These are phyloP conservation scores for Salix arbutifolia DNA, from an alignment of 345 rosid species.

Conservation along the genomic window DNA sequence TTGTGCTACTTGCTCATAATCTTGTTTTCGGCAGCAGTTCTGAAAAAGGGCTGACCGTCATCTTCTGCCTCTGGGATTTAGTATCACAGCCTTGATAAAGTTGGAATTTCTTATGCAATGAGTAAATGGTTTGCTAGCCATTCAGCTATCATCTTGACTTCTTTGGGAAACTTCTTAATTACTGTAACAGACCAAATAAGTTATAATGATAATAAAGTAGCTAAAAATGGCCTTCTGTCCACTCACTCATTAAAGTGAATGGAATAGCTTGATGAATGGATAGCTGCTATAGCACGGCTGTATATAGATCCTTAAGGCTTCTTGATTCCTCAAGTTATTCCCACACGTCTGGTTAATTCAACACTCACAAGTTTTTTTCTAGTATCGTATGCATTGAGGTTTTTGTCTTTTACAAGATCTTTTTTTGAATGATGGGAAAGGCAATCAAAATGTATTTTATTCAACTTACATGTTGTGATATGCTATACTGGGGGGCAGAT, in stretches of 20 bases:
- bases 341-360: background rate
- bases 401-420: background rate
- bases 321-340: background rate
- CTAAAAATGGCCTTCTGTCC: background rate
- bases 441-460: background rate
- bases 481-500: background rate
- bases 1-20: background rate
- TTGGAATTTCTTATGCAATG: background rate
- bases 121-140: background rate
- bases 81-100: background rate
- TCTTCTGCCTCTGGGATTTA: background rate
- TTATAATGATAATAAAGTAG: background rate
- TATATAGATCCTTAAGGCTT: background rate
- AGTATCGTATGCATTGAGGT: background rate
- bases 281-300: background rate
- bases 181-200: background rate
- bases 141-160: background rate
- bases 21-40: background rate
- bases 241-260: background rate
- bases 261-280: background rate
- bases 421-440: background rate
- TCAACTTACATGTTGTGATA: background rate
- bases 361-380: background rate
- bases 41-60: background rate
- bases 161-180: background rate